Evolutionary conservation across 2,329 filamentous ascomycete species (phyloP), one percentile per base, ranked within the genome.

Genomic region (Nannizzia gypsea): DNA sequence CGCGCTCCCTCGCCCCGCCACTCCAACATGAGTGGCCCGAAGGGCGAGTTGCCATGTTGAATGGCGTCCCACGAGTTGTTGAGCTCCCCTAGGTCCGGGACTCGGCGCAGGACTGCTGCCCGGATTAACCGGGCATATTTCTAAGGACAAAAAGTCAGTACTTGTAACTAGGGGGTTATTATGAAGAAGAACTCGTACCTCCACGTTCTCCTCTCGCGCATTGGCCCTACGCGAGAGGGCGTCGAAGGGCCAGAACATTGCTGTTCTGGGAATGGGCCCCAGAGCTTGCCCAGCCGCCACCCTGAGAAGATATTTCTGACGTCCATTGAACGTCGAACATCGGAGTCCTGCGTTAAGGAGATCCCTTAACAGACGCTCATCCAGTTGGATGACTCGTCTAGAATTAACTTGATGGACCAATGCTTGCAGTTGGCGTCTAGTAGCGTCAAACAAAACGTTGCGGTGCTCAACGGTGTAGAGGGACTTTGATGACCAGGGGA

Each of bases 341-440:
- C 69, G 69, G 3, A 77, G 63, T 8, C 74, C 74, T 4, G 74
- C 71, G 20, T 69, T 67, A 26, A 77, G 65, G 13, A 78, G 66
- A 55, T 77, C 73, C 15, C 65, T 59, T 17, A 76, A 59, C 15
- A 78, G 65, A 52, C 69, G 71, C 40, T 67, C 63, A 58, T 74
- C 71, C 48, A 78, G 68, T 3, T 74, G 74, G 56, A 76, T 69
- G 2, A 67, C 69, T 20, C 67, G 66, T 5, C 62, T 59, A 38
- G 64, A 66, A 74, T 83, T 76, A 56, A 87, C 74, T 50, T 82
- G 78, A 64, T 87, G 87, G 64, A 82, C 82, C 68, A 92, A 80
- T 66, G 90, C 85, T 58, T 79, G 80, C 9, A 65, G 50, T 24
- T 64, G 61, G 26, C 79, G 79, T 59, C 66, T 67, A 57, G 67